Evolutionary conservation across 2,329 filamentous ascomycete genomes (phyloP).

Genomic region (Aspergillus terreus): DNA sequence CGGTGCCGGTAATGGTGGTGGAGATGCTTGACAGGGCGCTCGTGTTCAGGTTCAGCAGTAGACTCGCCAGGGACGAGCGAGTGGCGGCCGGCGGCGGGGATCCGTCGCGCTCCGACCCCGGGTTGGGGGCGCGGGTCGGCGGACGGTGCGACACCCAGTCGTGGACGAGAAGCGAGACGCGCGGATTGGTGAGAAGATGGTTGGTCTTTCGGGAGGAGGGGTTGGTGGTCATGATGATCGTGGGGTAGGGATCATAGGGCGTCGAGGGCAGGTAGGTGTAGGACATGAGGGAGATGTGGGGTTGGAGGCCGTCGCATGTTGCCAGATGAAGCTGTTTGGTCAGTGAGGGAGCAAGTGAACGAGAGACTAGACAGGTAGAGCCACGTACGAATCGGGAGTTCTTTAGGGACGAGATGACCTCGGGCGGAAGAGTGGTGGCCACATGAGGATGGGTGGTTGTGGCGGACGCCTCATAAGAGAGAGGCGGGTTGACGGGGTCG

Average conservation of each 20-base stretch:
- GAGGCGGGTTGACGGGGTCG: conserved; percentile 58
- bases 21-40: conserved; percentile 83
- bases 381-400: conserved; percentile 83
- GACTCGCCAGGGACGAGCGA: conserved; percentile 71
- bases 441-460: conserved; percentile 68
- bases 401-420: conserved; percentile 86
- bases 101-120: conserved; percentile 55
- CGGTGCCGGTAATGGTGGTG: conserved; percentile 88
- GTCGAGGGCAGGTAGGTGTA: conserved; percentile 91
- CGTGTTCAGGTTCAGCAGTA: conserved; percentile 88
- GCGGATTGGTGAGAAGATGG: conserved; percentile 79
- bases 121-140: conserved; percentile 60
- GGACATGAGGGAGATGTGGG: conserved; percentile 97
- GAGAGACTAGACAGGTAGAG: conserved; percentile 17
- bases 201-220: conserved; percentile 66
- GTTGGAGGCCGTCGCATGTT: conserved; percentile 76
- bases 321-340: conserved; percentile 80
- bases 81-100: conserved; percentile 60
- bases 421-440: conserved; percentile 68
- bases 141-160: conserved; percentile 96
- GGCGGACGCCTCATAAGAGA: conserved; percentile 72
- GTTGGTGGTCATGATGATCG: conserved; percentile 91
- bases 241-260: conserved; percentile 65
- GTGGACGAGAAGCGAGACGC: conserved; percentile 91
- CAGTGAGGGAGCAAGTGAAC: neutral